These are phyloP conservation scores for Coffea eugenioides DNA, from an alignment of 257 asterid genomes.

Conservation along the genomic window DNA sequence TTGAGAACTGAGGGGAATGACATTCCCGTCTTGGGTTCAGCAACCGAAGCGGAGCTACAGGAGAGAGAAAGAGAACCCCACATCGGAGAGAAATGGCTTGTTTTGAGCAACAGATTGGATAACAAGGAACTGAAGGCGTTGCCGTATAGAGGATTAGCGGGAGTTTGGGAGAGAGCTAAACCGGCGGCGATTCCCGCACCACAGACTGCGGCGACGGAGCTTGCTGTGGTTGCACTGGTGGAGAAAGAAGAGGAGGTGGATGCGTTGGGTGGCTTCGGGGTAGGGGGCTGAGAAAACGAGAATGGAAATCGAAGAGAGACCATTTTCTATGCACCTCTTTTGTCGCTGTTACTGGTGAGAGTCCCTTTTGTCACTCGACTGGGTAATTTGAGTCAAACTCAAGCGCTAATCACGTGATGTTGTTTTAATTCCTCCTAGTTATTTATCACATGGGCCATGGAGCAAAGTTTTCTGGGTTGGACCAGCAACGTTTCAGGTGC, in stretches of 20 bases:
- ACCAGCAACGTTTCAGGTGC: no score
- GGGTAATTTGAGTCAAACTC: no score
- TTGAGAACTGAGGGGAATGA: slow-evolving; percentile 69
- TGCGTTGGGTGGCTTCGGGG: slow-evolving; percentile 38
- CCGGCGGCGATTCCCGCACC: slow-evolving; percentile 41
- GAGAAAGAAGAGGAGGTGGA: slow-evolving; percentile 31
- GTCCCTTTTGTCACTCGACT: no score
- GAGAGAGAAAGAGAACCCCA: slow-evolving; percentile 75
- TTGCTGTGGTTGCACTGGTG: slow-evolving; percentile 34
- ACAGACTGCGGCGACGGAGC: slow-evolving; percentile 35
- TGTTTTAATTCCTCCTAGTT: no score
- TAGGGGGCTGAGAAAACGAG: slow-evolving; percentile 84
- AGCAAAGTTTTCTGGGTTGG: no score
- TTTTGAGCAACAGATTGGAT: slow-evolving; percentile 30
- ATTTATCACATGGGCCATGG: no score
- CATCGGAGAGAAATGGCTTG: slow-evolving; percentile 32
- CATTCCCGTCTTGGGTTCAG: slow-evolving; percentile 70
- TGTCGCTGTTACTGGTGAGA: not conserved
- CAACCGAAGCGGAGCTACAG: slow-evolving; percentile 41
- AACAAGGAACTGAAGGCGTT: slow-evolving; percentile 44
- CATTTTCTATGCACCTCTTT: slow-evolving; percentile 29
- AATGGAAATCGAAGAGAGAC: slow-evolving; percentile 79
- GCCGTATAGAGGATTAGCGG: slow-evolving; percentile 35
- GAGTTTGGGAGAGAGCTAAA: slow-evolving; percentile 42
- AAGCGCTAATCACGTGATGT: no score